Percentiles rank a stretch among this genome's conserved stretches.
Evolutionary conservation across 2,329 filamentous ascomycete species (phyloP).

Genomic region (Pseudogymnoascus sp.): DNA sequence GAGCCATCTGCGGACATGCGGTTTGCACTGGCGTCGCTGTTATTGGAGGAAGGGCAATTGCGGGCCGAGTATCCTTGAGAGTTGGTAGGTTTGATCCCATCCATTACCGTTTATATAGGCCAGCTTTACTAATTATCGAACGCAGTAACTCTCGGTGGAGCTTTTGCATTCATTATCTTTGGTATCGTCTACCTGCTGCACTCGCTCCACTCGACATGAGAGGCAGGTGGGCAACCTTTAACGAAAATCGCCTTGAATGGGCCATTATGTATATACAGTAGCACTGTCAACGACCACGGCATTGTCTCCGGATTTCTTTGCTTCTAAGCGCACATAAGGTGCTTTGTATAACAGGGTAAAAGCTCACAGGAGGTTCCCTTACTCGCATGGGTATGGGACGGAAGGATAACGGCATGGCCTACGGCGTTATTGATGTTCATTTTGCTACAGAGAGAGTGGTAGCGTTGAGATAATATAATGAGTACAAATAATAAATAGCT

Average conservation of each 20-base stretch:
- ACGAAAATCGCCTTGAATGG: background rate
- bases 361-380: background rate
- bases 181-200: slow-evolving; percentile 87
- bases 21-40: slow-evolving; percentile 89
- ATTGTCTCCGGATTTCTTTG: slow-evolving; percentile 3
- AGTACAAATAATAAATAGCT: slow-evolving; percentile 5
- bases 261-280: slow-evolving; percentile 5
- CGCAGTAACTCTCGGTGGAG: slow-evolving; percentile 87
- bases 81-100: slow-evolving; percentile 61
- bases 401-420: background rate
- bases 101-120: slow-evolving; percentile 4
- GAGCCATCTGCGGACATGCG: slow-evolving; percentile 76
- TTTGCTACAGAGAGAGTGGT: background rate
- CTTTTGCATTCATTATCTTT: slow-evolving; percentile 81
- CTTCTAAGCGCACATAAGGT: background rate
- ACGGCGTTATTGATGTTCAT: slow-evolving; percentile 2
- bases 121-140: slow-evolving; percentile 16
- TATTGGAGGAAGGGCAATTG: slow-evolving; percentile 83
- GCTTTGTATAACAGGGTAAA: slow-evolving; percentile 7
- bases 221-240: background rate
- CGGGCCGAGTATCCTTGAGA: slow-evolving; percentile 87
- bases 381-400: background rate
- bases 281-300: slow-evolving; percentile 1
- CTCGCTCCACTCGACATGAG: slow-evolving; percentile 49
- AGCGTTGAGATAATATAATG: background rate